phyloP scores from a whole-genome alignment of 257 asterid species.

The Anisodus acutangulus region DNA sequence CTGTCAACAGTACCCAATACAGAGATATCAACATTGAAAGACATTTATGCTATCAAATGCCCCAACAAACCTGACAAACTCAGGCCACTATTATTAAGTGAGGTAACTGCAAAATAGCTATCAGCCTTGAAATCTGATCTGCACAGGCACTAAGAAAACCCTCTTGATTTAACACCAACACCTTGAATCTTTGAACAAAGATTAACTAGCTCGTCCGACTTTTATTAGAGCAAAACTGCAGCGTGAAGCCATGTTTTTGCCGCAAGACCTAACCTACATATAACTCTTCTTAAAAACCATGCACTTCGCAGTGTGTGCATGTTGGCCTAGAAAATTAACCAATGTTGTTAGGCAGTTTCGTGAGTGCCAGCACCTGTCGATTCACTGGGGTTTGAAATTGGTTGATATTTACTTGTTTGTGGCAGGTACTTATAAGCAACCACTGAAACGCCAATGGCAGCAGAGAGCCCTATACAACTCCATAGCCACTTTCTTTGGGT shows the following conservation, averaged over 20 bases:
- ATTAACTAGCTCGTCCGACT: conserved; percentile 16
- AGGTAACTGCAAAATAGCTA: not conserved
- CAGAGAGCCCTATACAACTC: conserved; percentile 63
- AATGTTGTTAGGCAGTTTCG: not conserved
- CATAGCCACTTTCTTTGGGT: conserved; percentile 60
- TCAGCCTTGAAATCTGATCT: not conserved
- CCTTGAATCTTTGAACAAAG: not conserved
- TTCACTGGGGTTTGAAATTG: conserved; percentile 20
- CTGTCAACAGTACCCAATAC: not conserved
- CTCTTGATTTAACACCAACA: not conserved
- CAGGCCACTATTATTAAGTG: conserved; percentile 24
- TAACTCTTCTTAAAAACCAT: not conserved
- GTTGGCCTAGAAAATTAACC: not conserved
- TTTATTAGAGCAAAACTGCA: conserved; percentile 29
- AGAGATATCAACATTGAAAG: conserved; percentile 2
- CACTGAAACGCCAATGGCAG: conserved; percentile 57
- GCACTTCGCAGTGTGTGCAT: not conserved
- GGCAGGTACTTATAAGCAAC: conserved; percentile 57
- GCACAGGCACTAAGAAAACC: conserved; percentile 21
- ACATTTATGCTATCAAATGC: not conserved
- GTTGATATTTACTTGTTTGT: conserved; percentile 37
- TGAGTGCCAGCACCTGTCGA: conserved; percentile 11
- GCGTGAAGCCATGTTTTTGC: conserved; percentile 19
- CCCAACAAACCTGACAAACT: not conserved
- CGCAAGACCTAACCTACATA: conserved; percentile 10